phyloP scores from a whole-genome alignment of 2,329 filamentous ascomycete genomes.

The Pyrenochaeta sp. region DNA sequence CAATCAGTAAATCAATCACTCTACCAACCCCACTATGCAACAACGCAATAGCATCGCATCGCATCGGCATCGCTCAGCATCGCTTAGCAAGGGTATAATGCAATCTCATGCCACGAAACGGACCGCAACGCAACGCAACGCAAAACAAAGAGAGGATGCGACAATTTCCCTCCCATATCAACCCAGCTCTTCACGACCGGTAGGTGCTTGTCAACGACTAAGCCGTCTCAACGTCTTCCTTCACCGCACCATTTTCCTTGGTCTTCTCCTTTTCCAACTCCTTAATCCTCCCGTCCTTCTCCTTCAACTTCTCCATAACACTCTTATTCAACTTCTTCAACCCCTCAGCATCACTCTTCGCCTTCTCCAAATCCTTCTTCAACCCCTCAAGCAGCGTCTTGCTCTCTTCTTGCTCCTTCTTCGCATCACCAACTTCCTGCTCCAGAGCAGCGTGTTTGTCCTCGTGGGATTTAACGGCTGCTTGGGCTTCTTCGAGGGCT shows the following conservation, averaged over 20 bases:
- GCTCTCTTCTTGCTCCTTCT: constrained; percentile 27
- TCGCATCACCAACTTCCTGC: constrained; percentile 23
- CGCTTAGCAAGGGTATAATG: constrained; percentile 1
- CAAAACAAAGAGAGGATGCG: not conserved
- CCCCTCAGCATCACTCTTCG: constrained; percentile 24
- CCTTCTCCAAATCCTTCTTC: constrained; percentile 32
- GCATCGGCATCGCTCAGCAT: not conserved
- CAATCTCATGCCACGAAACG: not conserved
- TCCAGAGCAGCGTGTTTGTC: constrained; percentile 22
- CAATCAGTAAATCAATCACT: too few species aligned
- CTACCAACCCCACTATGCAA: not conserved
- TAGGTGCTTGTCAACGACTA: not conserved
- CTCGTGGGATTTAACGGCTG: constrained; percentile 23
- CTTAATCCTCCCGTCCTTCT: constrained; percentile 24
- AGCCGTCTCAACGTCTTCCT: not conserved
- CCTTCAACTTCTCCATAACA: constrained; percentile 27
- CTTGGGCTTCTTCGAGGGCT: constrained; percentile 11
- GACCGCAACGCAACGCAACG: not conserved
- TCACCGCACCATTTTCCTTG: constrained; percentile 4
- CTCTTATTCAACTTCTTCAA: constrained; percentile 26
- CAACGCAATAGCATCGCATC: not conserved
- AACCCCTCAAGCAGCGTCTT: constrained; percentile 28
- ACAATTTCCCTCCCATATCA: not conserved
- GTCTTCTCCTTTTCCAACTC: constrained; percentile 16
- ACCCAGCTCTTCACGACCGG: not conserved